Evolutionary conservation across 2,329 filamentous ascomycete species (phyloP), one percentile per base, ranked within the genome.

Genomic region (Botrytis squamosa): DNA sequence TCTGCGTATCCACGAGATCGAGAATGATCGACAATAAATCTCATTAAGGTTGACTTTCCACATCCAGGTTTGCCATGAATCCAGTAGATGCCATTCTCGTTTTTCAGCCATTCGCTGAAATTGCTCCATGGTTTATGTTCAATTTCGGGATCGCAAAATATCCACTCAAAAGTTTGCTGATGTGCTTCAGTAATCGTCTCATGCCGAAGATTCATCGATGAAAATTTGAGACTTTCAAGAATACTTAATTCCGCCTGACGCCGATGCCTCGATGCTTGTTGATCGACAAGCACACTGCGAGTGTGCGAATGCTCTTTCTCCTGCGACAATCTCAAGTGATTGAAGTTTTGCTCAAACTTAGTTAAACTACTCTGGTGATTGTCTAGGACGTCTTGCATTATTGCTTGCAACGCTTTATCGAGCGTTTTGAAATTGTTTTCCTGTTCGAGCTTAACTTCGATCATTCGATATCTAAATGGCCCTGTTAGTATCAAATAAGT

Each of bases 41-140:
- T 75, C 75, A 77, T 76, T 16, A 78, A 36, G 9, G 77, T 78
- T n/a, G 75, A 75, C 46, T 75, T 75, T 9, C 82, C 82, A 1
- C 80, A 80, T 9, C 81, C 73, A 33, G 74, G 59, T 18, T 75
- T 76, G 6, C 77, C 77, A 7, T 73, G 55, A 29, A 77, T 76
- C 76, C 76, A 77, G 25, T 77, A 74, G 4, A 76, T 72, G 3
- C 60, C 70, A 33, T 29, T 9, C 18, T 67, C 65, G 4, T 2
- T 12, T 33, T 36, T 14, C 6, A 78, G 44, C 74, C 75, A 78
- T 16, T 74, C 18, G 6, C 18, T 18, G 49, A 76, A 77, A 38
- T 74, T 38, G 29, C n/a, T 38, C 66, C 69, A 73, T 9, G 67
- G 59, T 14, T 36, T 72, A 1, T 22, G 25, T 14, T 22, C 33